These are phyloP conservation scores for Colletotrichum cereale DNA, from an alignment of 2,329 filamentous ascomycete genomes.

Conservation along the genomic window DNA sequence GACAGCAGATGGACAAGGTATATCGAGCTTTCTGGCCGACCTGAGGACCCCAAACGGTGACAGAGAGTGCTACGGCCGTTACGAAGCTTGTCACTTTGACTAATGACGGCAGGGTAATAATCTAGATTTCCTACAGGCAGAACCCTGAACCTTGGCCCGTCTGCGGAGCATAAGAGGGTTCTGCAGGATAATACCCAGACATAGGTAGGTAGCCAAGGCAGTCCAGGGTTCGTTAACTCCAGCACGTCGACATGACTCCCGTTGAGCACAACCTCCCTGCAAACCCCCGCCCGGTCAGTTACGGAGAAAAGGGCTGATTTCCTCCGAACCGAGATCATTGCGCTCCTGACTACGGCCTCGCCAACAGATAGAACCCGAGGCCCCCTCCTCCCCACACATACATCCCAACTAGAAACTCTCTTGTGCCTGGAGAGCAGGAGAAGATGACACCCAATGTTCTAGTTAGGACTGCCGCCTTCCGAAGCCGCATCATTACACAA, in stretches of 20 bases:
- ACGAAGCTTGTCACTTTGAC: conserved; percentile 6
- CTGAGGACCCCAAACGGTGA: conserved; percentile 4
- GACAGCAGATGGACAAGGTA: not conserved
- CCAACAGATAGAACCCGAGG: conserved; percentile 16
- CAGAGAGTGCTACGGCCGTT: not conserved
- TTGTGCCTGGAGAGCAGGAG: not conserved
- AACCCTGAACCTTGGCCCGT: not conserved
- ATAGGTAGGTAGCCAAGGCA: not conserved
- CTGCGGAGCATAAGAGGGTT: not conserved
- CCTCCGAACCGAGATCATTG: conserved; percentile 1
- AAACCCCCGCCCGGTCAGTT: not conserved
- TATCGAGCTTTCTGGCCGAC: not conserved
- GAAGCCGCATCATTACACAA: not conserved
- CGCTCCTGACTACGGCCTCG: conserved; percentile 11
- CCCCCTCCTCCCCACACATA: not conserved
- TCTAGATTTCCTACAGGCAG: not conserved
- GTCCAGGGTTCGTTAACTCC: not conserved
- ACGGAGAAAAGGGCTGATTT: conserved; percentile 15
- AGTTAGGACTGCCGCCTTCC: not conserved
- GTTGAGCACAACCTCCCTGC: conserved; percentile 13
- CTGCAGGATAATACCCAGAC: not conserved
- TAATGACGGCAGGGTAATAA: not conserved
- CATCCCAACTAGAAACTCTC: not conserved
- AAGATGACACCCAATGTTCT: not conserved
- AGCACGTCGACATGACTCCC: conserved; percentile 1